Percentiles rank a stretch among this genome's conserved stretches.
These are phyloP conservation scores for Acrodontium crateriforme DNA, from an alignment of 2,329 filamentous ascomycete genomes.

Conservation along the genomic window DNA sequence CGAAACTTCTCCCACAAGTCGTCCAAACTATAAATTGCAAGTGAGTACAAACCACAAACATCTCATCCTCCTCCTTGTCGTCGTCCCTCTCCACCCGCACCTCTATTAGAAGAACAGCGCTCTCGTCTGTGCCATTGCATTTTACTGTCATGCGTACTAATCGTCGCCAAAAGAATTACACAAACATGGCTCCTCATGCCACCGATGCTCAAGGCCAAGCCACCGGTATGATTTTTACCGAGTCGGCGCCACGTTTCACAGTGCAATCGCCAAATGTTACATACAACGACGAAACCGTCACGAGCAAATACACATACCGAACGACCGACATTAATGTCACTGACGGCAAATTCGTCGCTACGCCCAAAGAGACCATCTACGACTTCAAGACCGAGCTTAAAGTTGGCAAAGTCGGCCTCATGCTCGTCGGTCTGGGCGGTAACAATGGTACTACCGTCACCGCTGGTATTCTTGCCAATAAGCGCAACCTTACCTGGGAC, in stretches of 20 bases:
- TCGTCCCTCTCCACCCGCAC: background rate
- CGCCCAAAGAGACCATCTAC: constrained; percentile 78
- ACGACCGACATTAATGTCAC: constrained; percentile 69
- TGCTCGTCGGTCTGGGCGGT: constrained; percentile 95
- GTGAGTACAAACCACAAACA: too few relatives aligned
- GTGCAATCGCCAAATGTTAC: constrained; percentile 86
- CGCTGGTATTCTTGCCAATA: constrained; percentile 92
- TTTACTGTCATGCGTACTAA: background rate
- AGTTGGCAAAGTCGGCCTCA: constrained; percentile 85
- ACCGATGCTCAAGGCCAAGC: constrained; percentile 45
- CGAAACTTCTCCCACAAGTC: background rate
- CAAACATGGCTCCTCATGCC: constrained; percentile 86
- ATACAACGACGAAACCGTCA: constrained; percentile 80
- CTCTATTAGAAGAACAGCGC: background rate
- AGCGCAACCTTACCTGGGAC: constrained; percentile 73
- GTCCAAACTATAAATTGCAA: too few relatives aligned
- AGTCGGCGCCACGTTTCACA: constrained; percentile 42
- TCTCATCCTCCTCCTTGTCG: background rate
- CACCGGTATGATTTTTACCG: constrained; percentile 31
- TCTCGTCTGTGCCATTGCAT: background rate
- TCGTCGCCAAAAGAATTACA: background rate
- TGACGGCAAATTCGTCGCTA: constrained; percentile 66
- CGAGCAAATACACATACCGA: constrained; percentile 90
- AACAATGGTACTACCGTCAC: constrained; percentile 98
- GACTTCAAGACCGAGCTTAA: constrained; percentile 96